Conservation (phyloP, 1,284 basidiomycete species). For the Malassezia globosa region DNA sequence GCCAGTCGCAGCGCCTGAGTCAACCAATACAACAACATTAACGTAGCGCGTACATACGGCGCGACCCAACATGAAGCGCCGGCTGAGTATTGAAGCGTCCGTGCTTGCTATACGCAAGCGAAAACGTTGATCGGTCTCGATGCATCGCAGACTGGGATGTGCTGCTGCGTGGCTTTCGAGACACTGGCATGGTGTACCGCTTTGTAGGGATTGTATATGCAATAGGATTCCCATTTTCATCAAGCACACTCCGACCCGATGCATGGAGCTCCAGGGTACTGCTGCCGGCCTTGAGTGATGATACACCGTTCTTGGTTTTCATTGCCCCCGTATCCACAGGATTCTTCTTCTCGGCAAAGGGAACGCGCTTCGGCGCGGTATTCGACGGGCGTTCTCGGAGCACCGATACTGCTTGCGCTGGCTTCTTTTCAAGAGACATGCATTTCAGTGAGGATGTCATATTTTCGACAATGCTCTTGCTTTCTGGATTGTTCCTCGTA, state of each 20-base stretch:
- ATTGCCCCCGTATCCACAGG: neutral
- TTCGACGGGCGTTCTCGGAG: neutral
- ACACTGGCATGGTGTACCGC: neutral
- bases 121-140: neutral
- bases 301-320: neutral
- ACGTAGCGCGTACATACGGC: neutral
- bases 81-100: neutral
- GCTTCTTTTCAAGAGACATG: neutral
- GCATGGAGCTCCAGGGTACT: neutral
- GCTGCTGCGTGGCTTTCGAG: neutral
- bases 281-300: neutral
- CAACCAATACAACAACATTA: neutral
- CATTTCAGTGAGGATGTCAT: neutral
- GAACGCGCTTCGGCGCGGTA: neutral
- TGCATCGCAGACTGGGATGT: neutral
- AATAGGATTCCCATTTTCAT: slow-evolving; percentile 1
- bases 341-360: neutral
- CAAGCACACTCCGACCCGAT: neutral
- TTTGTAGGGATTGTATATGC: neutral
- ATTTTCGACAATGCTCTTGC: neutral
- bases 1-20: too few species aligned
- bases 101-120: neutral
- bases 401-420: too few species aligned
- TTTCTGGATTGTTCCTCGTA: neutral
- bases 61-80: neutral